Conservation (phyloP, 495 filamentous ascomycete genomes). For the Xylaria longipes region DNA sequence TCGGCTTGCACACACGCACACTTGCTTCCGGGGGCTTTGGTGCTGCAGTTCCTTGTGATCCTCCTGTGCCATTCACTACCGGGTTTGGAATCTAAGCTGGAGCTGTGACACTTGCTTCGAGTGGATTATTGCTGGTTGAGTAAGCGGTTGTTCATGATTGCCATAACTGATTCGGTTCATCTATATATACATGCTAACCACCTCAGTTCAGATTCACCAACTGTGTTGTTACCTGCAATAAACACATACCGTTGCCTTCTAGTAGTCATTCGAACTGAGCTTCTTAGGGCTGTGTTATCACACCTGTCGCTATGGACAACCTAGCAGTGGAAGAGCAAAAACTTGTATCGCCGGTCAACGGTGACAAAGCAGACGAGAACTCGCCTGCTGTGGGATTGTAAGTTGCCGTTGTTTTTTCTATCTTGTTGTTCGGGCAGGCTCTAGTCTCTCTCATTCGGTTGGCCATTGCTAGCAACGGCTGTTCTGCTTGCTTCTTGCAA, state of each 20-base stretch:
- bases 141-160: not conserved
- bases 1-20: not conserved
- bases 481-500: not conserved
- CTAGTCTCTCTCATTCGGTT: not conserved
- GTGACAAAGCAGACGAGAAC: constrained; percentile 9
- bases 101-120: not conserved
- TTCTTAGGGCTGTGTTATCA: not conserved
- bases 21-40: not conserved
- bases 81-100: not conserved
- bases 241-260: not conserved
- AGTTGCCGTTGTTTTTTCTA: constrained; percentile 19
- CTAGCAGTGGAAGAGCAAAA: constrained; percentile 12
- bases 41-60: not conserved
- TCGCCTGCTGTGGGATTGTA: constrained; percentile 12
- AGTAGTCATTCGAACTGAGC: not conserved
- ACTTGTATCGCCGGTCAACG: not conserved
- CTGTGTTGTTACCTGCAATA: not conserved
- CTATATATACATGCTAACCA: not conserved
- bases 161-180: not conserved
- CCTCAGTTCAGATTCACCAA: not conserved
- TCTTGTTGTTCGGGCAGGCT: not conserved
- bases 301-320: constrained; percentile 16
- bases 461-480: not conserved
- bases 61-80: constrained; percentile 6
- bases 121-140: not conserved